Evolutionary conservation across 352 stramenopile species (phyloP).

Genomic region (Aphanomyces euteiches): DNA sequence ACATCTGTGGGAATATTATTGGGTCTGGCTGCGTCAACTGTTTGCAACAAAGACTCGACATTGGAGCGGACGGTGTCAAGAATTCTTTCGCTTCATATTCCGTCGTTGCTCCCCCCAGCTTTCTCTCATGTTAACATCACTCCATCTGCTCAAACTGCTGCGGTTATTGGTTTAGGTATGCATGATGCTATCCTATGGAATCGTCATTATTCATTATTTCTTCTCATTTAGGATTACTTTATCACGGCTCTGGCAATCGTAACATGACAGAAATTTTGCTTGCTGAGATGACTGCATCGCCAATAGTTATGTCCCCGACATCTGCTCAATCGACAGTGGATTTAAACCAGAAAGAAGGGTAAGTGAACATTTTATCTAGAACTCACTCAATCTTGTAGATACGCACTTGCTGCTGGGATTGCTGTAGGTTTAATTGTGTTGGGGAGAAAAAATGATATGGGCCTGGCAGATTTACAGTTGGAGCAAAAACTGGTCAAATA

Average conservation of each 20-base stretch:
- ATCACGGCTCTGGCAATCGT: constrained; percentile 92
- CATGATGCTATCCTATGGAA: background rate
- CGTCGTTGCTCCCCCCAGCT: constrained; percentile 90
- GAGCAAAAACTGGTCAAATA: constrained; percentile 96
- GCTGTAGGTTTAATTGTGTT: constrained; percentile 96
- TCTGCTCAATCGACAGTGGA: constrained; percentile 6
- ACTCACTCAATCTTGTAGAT: constrained; percentile 36
- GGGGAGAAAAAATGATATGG: constrained; percentile 78
- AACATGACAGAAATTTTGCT: constrained; percentile 98
- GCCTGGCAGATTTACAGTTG: constrained; percentile 93
- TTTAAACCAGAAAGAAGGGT: constrained; percentile 19
- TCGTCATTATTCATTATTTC: too few relatives aligned
- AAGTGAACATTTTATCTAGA: background rate
- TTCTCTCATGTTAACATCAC: constrained; percentile 96
- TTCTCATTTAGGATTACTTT: constrained; percentile 53
- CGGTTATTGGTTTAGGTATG: constrained; percentile 93
- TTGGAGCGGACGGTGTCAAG: constrained; percentile 91
- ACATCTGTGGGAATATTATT: constrained; percentile 96
- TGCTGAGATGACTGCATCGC: constrained; percentile 89
- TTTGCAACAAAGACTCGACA: constrained; percentile 41
- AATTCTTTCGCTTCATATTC: constrained; percentile 98
- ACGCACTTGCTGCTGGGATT: constrained; percentile 89
- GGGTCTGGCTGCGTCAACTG: constrained; percentile 92
- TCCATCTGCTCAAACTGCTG: constrained; percentile 91
- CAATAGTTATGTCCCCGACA: constrained; percentile 32